Evolutionary conservation across 169 alveolate genomes (phyloP).

Genomic region (Eimeria sp.): DNA sequence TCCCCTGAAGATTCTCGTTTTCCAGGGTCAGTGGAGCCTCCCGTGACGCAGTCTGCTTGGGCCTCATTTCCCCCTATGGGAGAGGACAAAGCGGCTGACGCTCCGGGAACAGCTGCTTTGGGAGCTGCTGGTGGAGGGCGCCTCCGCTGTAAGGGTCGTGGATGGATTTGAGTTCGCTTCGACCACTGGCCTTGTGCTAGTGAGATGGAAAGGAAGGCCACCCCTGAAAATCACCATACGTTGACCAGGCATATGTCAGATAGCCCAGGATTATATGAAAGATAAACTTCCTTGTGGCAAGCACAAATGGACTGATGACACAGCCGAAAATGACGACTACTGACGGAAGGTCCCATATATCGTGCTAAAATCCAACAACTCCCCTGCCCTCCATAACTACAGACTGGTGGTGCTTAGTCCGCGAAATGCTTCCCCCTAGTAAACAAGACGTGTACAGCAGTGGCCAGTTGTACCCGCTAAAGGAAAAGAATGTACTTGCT

Average conservation of each 20-base stretch:
- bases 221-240: slow-evolving; percentile 20
- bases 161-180: slow-evolving; percentile 33
- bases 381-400: neutral
- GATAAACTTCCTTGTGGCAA: neutral
- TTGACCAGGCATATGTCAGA: neutral
- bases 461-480: slow-evolving; percentile 9
- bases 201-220: slow-evolving; percentile 60
- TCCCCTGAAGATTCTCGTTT: slow-evolving; percentile 18
- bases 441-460: neutral
- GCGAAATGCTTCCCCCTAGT: neutral
- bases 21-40: neutral
- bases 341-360: neutral
- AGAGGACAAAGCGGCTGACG: neutral
- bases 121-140: slow-evolving; percentile 13
- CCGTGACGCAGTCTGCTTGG: slow-evolving; percentile 16
- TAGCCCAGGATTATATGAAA: neutral
- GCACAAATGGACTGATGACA: neutral
- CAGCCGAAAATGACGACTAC: neutral
- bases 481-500: slow-evolving; percentile 33
- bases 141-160: slow-evolving; percentile 36
- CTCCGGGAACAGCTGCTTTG: neutral
- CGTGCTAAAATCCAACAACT: neutral
- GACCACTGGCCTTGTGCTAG: slow-evolving; percentile 48
- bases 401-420: neutral
- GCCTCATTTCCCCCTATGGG: neutral